Evolutionary conservation across 495 filamentous ascomycete species (phyloP), one percentile per base, ranked within the genome.

Genomic region (Neurospora tetrasperma): DNA sequence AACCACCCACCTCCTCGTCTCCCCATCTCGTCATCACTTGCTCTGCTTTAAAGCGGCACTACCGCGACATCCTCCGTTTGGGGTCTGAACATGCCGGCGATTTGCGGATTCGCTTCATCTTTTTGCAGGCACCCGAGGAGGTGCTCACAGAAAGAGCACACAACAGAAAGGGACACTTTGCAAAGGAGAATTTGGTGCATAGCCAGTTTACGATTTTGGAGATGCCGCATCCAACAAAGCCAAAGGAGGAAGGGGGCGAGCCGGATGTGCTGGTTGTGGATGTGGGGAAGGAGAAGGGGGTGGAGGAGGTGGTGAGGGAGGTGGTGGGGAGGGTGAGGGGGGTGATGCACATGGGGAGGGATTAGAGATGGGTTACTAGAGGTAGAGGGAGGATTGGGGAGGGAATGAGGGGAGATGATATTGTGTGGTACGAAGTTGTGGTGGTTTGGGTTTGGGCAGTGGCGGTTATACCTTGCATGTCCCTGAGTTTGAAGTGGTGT

Each of bases 21-120:
- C 75, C 71, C 0, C 71, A 76, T n/a, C 48, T 76, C 3, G 75
- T 79, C 2, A 73, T 79, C 16, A 76, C 77, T 0, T 79, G 76
- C 54, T 79, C 77, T 0, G 78, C 78, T 1, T 59, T 80, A 0
- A 80, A 79, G 68, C 72, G 70, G 2, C 59, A 69, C 23, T 78
- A 80, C 73, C 71, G 78, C 20, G 78, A 79, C 40, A 42, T 79
- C 1, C 41, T 79, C 16, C 75, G 77, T n/a, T 41, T 70, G 7
- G 76, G 72, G 0, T 43, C 44, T 39, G 46, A 71, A 10, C 38
- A 74, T 12, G 70, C 62, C 4, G 72, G 41, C 2, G 66, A 75
- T 12, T 10, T 79, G 5, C 59, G 71, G 7, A 44, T 78, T 5
- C 69, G 76, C 9, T 77, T 79, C 23, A 71, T 79, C 9, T 74